Base-by-base conservation (phyloP, 345 rosid genomes). In the Xanthoceras sorbifolium region DNA sequence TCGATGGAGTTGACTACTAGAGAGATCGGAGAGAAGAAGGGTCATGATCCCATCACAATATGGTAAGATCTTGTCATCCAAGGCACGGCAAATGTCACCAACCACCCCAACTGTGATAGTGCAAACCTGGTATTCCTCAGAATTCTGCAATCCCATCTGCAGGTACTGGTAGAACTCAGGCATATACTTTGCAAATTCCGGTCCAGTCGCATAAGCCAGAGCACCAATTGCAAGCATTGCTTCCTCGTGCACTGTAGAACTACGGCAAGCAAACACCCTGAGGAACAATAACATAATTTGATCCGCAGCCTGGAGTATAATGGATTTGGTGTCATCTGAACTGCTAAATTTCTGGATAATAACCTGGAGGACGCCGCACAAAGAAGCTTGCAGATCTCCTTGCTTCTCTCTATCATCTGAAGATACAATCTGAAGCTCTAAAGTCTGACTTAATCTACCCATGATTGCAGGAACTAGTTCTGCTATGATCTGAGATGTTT, bases 201-300 rank as follows among this genome's bases (percentile, higher is more conserved):
- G 46, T 68, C 98, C 99, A 75, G 90, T 85, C 1, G 97, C 98
- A 81, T 93, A 91, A 69, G 99, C 99, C 59, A 96, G 91, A 9
- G 98, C 91, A 75, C 99, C 99, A 6, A 96, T 91, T 36, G 99
- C 99, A 34, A 96, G 98, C 99, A 96, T 96, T 57, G 97, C 98
- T 83, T 96, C 99, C 87, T 96, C 97, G n/a, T 92, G 97, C 65
- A 93, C 97, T 8, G 97, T 93, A 76, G 99, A 91, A 84, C 94
- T 93, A 76, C 88, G 92, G 80, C 97, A 96, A 63, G 89, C 94
- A 77, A 96, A 89, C 64, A 93, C 98, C 80, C 83, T 86, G 18
- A 96, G 93, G 85, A 93, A 92, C 77, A 93, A 69, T 54, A 86
- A 14, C 99, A 96, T 96, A 72, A 96, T 93, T 81, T 88, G 88